These are phyloP conservation scores for Penicillium polonicum DNA, from an alignment of 2,329 filamentous ascomycete species.

Conservation along the genomic window DNA sequence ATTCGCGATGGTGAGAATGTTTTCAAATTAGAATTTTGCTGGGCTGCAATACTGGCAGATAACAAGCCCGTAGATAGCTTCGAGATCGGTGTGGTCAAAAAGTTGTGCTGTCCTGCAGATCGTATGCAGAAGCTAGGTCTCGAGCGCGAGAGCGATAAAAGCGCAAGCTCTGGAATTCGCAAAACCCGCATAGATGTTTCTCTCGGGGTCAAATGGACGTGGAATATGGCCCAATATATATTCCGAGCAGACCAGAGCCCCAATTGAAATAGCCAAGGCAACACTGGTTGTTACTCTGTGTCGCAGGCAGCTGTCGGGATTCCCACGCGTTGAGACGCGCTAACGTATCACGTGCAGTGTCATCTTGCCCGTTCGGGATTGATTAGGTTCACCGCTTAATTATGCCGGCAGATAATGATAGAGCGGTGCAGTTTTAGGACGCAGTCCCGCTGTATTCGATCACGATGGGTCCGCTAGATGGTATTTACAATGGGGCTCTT, in stretches of 20 bases:
- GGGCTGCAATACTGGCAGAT: background rate
- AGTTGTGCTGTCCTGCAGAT: background rate
- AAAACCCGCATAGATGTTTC: slow-evolving; percentile 18
- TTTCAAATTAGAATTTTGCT: background rate
- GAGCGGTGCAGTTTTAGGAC: slow-evolving; percentile 18
- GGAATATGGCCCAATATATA: slow-evolving; percentile 1
- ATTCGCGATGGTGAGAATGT: background rate
- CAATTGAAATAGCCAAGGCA: slow-evolving; percentile 4
- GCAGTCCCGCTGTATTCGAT: slow-evolving; percentile 10
- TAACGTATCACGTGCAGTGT: slow-evolving; percentile 16
- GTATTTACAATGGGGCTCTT: background rate
- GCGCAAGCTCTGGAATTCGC: slow-evolving; percentile 14
- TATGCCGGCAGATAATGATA: slow-evolving; percentile 24
- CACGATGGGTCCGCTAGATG: background rate
- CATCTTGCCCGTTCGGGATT: slow-evolving; percentile 17
- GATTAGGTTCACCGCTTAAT: slow-evolving; percentile 21
- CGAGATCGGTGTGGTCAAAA: background rate
- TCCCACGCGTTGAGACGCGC: slow-evolving; percentile 10
- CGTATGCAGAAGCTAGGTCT: slow-evolving; percentile 5
- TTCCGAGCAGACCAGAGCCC: background rate
- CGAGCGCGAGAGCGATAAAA: slow-evolving; percentile 17
- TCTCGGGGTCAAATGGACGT: background rate
- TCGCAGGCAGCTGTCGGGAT: slow-evolving; percentile 2
- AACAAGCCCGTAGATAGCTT: background rate
- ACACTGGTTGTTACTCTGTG: background rate